Evolutionary conservation across 495 filamentous ascomycete species (phyloP).

Genomic region (Penicillium bovifimosum): DNA sequence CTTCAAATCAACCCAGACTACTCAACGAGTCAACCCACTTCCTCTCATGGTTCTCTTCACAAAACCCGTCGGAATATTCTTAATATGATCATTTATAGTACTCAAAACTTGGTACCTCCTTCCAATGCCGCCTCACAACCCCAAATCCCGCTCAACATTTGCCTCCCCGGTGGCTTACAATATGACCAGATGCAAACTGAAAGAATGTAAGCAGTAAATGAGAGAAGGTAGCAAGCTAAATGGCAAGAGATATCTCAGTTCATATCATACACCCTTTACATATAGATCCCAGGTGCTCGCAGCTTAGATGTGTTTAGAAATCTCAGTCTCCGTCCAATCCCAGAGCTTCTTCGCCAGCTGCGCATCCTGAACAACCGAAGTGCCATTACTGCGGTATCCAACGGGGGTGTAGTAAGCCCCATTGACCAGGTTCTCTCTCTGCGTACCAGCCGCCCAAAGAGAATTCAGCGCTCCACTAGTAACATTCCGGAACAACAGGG

Average conservation of each 20-base stretch:
- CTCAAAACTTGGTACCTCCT: constrained; percentile 53
- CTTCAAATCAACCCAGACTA: background rate
- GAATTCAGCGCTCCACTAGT: constrained; percentile 51
- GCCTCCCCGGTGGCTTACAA: background rate
- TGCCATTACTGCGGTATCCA: constrained; percentile 35
- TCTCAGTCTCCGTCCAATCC: constrained; percentile 58
- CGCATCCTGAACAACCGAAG: constrained; percentile 38
- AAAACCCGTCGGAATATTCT: constrained; percentile 30
- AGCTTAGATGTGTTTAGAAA: constrained; percentile 20
- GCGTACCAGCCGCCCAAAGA: constrained; percentile 50
- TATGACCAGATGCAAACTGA: background rate
- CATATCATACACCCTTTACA: background rate
- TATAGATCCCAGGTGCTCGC: background rate
- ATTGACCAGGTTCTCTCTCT: constrained; percentile 33
- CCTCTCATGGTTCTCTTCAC: no score
- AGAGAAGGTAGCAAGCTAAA: background rate
- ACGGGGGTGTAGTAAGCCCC: constrained; percentile 57
- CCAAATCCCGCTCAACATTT: constrained; percentile 50
- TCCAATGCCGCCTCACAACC: constrained; percentile 20
- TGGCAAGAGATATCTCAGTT: background rate
- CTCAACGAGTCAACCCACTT: no score
- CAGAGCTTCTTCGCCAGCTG: constrained; percentile 49
- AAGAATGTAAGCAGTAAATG: background rate
- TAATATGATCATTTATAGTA: constrained; percentile 53
- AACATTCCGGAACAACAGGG: constrained; percentile 28